A percentile compares a stretch with the other conserved stretches of the same genome.
These are phyloP conservation scores for Inga leiocalycina DNA, from an alignment of 306 rosid species.

Conservation along the genomic window DNA sequence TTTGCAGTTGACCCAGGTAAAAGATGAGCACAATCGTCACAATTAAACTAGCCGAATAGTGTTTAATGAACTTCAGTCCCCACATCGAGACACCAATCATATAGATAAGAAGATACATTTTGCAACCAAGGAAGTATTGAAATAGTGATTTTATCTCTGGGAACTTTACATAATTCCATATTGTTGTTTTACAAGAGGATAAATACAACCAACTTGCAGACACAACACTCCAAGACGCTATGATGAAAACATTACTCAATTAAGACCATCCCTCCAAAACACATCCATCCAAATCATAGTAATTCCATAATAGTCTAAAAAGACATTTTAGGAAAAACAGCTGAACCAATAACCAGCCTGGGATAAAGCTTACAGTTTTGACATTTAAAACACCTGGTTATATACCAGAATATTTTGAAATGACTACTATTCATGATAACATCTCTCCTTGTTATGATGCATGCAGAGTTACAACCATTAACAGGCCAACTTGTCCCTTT, in stretches of 20 bases:
- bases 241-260: neutral
- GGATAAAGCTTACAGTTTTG: neutral
- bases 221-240: neutral
- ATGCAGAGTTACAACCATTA: neutral
- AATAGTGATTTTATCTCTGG: neutral
- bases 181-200: neutral
- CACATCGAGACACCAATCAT: neutral
- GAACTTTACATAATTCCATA: neutral
- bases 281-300: constrained; percentile 2
- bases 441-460: neutral
- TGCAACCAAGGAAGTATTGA: neutral
- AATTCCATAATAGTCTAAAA: neutral
- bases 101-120: neutral
- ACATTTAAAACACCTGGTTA: neutral
- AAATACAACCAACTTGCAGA: neutral
- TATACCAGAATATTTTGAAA: neutral
- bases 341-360: constrained; percentile 6
- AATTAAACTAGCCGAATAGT: neutral
- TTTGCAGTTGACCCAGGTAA: neutral
- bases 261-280: neutral
- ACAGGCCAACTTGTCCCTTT: neutral
- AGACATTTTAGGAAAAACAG: neutral
- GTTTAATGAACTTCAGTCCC: neutral
- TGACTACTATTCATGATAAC: neutral
- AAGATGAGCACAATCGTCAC: neutral